Conservation (phyloP, 208 protist genomes). For the Trypanosoma melophagium region DNA sequence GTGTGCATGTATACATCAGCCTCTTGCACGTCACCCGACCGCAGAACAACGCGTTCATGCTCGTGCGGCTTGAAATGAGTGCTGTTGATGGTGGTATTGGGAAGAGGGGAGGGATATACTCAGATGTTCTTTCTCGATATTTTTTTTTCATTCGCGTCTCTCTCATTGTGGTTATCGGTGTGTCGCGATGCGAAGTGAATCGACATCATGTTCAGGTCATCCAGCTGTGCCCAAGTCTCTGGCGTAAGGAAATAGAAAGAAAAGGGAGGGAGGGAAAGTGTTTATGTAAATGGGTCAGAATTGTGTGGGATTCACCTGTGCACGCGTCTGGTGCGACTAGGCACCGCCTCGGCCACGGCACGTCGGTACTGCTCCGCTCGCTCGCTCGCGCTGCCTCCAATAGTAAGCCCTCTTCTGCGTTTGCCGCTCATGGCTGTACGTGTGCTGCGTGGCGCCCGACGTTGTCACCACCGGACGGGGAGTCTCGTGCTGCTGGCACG, state of each 20-base stretch:
- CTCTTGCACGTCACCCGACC: slow-evolving; percentile 36
- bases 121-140: slow-evolving; percentile 36
- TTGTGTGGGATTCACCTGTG: neutral
- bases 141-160: slow-evolving; percentile 29
- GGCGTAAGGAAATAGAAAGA: neutral
- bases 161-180: slow-evolving; percentile 23
- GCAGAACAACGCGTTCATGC: slow-evolving; percentile 22
- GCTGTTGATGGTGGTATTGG: neutral
- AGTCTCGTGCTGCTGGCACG: slow-evolving; percentile 16
- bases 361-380: slow-evolving; percentile 19
- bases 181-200: slow-evolving; percentile 37
- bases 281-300: neutral
- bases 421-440: slow-evolving; percentile 42
- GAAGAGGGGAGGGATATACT: slow-evolving; percentile 1
- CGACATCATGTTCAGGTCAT: slow-evolving; percentile 13
- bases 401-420: slow-evolving; percentile 47
- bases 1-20: too few species aligned
- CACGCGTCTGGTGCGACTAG: neutral
- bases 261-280: neutral
- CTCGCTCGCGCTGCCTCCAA: slow-evolving; percentile 28
- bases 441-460: slow-evolving; percentile 10
- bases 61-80: slow-evolving; percentile 33
- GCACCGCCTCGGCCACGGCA: slow-evolving; percentile 2
- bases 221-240: neutral
- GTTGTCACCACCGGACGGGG: slow-evolving; percentile 33